Evolutionary conservation across 192 early-diverging fungal genomes (phyloP).

Genomic region (Lunasporangiospora selenospora): DNA sequence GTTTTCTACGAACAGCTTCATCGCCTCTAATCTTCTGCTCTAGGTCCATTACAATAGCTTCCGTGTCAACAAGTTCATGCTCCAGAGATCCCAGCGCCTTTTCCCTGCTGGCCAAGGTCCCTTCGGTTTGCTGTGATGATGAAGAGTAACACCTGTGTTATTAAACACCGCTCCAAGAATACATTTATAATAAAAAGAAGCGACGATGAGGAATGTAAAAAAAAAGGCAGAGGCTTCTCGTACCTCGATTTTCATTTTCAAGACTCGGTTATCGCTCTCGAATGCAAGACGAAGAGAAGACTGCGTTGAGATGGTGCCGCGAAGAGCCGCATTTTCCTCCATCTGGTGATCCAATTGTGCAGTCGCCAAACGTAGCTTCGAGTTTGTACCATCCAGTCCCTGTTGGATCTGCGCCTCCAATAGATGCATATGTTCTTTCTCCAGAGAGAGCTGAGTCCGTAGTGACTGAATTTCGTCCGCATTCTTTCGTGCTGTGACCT

Average conservation of each 20-base stretch:
- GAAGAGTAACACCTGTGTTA: too few relatives aligned
- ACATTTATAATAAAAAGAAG: too few relatives aligned
- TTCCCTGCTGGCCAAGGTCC: neutral
- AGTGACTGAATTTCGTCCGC: neutral
- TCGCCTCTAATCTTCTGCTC: neutral
- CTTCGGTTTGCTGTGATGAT: too few relatives aligned
- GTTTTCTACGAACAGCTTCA: neutral
- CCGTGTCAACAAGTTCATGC: neutral
- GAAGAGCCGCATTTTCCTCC: neutral
- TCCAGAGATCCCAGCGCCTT: neutral
- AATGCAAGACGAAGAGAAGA: neutral
- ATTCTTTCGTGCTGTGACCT: neutral
- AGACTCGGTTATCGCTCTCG: conserved; percentile 1
- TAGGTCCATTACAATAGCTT: neutral
- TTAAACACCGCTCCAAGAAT: too few relatives aligned
- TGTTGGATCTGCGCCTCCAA: neutral
- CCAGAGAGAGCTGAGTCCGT: neutral
- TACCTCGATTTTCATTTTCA: conserved; percentile 2
- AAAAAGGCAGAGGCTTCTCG: too few relatives aligned
- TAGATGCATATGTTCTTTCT: neutral
- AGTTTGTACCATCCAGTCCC: neutral
- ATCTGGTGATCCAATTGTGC: neutral
- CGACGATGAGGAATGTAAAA: too few relatives aligned
- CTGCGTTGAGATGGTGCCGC: conserved; percentile 1
- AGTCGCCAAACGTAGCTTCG: neutral